These are phyloP conservation scores for Juncus effusus DNA, from an alignment of 176 grass and related monocot genomes.

Conservation along the genomic window DNA sequence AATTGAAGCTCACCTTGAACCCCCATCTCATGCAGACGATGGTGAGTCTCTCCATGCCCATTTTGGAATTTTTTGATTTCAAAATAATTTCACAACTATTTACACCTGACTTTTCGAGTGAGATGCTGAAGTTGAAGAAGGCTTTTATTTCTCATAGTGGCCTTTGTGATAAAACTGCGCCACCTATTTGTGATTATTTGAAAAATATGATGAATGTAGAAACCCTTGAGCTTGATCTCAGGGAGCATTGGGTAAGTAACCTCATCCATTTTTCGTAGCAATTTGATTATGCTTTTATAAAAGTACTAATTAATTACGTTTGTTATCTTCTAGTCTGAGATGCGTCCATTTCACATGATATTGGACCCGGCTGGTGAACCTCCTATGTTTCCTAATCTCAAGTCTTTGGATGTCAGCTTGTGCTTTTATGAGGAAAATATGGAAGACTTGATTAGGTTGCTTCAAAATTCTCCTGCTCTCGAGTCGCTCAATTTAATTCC, in stretches of 20 bases:
- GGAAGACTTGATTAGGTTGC: no score
- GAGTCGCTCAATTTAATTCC: conserved; percentile 13
- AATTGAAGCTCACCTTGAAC: background rate
- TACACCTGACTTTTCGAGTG: no score
- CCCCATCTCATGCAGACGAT: no score
- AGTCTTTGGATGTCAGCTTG: background rate
- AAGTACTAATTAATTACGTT: no score
- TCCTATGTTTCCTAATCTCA: conserved; percentile 15
- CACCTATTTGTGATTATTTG: background rate
- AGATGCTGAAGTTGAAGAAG: background rate
- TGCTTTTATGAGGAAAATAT: conserved; percentile 6
- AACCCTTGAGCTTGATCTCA: background rate
- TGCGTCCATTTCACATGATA: background rate
- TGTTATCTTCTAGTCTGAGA: no score
- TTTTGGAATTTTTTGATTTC: no score
- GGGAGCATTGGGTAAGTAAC: background rate
- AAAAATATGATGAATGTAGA: background rate
- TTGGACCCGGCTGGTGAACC: conserved; percentile 7
- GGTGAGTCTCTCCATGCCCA: no score
- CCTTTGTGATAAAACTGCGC: no score
- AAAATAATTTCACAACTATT: no score
- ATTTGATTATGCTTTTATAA: background rate
- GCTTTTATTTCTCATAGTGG: background rate
- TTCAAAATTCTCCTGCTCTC: conserved; percentile 14
- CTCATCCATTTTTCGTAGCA: background rate